Evolutionary conservation across 2,329 filamentous ascomycete genomes (phyloP).

Genomic region (Decorospora gaudefroyi): DNA sequence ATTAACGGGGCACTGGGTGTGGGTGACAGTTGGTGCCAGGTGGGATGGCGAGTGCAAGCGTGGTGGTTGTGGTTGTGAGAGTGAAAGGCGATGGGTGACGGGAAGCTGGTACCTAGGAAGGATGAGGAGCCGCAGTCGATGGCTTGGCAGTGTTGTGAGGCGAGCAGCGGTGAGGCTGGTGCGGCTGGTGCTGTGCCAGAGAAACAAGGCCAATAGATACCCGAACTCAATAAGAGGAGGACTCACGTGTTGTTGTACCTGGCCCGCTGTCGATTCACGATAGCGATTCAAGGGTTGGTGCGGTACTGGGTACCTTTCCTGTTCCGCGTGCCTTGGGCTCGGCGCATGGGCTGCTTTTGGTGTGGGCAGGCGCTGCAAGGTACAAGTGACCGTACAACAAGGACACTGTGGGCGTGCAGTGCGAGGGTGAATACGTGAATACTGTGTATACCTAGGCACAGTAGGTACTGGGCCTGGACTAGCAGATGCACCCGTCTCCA

Average conservation of each 20-base stretch:
- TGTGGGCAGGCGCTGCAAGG: slow-evolving; percentile 14
- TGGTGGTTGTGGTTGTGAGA: too few relatives aligned
- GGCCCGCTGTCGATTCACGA: slow-evolving; percentile 1
- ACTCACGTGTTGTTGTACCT: background rate
- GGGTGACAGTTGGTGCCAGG: too few relatives aligned
- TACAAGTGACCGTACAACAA: too few relatives aligned
- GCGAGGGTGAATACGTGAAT: background rate
- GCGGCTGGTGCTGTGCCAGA: background rate
- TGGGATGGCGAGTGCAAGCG: too few relatives aligned
- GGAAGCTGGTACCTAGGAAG: too few relatives aligned
- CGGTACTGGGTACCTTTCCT: slow-evolving; percentile 1
- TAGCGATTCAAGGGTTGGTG: too few relatives aligned
- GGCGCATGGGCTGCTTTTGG: slow-evolving; percentile 15
- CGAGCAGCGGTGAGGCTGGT: slow-evolving; percentile 16
- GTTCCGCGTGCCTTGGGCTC: slow-evolving; percentile 9
- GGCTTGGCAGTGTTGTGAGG: too few relatives aligned
- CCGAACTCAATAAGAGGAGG: too few relatives aligned
- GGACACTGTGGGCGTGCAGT: background rate
- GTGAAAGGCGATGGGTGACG: too few relatives aligned
- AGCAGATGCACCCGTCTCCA: slow-evolving; percentile 3
- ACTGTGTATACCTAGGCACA: background rate
- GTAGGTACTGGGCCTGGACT: background rate
- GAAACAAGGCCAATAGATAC: too few relatives aligned
- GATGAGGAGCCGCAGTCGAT: too few relatives aligned
- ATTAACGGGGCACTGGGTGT: slow-evolving; percentile 2